phyloP scores from a whole-genome alignment of 140 eudicot species.

The Senecio squalidus region DNA sequence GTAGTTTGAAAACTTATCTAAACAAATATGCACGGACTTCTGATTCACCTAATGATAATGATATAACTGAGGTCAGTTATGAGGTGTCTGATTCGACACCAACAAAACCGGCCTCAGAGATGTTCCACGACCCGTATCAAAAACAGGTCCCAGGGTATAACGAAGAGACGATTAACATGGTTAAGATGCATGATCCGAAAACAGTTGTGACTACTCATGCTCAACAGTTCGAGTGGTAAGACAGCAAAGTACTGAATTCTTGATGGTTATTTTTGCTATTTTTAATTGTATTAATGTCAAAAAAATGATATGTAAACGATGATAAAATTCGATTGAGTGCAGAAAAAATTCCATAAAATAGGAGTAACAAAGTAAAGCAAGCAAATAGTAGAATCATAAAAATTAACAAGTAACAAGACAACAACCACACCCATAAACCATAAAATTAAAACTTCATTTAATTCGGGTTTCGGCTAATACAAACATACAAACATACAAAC shows the following conservation, averaged over 20 bases:
- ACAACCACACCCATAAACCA: too few species aligned
- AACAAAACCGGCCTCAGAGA: conserved; percentile 2
- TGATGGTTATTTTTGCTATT: background rate
- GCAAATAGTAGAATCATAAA: too few species aligned
- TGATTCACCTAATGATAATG: conserved; percentile 9
- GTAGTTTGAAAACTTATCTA: conserved; percentile 38
- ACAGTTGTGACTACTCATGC: conserved; percentile 16
- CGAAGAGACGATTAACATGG: conserved; percentile 22
- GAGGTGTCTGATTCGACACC: conserved; percentile 16
- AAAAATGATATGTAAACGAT: too few species aligned
- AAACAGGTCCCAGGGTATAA: conserved; percentile 15
- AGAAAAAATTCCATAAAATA: too few species aligned
- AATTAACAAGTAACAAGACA: too few species aligned
- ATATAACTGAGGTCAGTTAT: background rate
- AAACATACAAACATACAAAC: background rate
- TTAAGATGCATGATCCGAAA: conserved; percentile 22
- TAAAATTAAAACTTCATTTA: background rate
- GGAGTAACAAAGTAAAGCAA: too few species aligned
- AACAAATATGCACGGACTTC: conserved; percentile 18
- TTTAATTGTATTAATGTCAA: background rate
- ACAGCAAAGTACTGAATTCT: background rate
- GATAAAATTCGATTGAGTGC: too few species aligned
- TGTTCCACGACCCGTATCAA: background rate
- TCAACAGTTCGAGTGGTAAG: conserved; percentile 31
- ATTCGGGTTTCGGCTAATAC: background rate